Evolutionary conservation across 2,329 filamentous ascomycete species (phyloP), one percentile per base, ranked within the genome.

Genomic region (Trichoderma afroharzianum): DNA sequence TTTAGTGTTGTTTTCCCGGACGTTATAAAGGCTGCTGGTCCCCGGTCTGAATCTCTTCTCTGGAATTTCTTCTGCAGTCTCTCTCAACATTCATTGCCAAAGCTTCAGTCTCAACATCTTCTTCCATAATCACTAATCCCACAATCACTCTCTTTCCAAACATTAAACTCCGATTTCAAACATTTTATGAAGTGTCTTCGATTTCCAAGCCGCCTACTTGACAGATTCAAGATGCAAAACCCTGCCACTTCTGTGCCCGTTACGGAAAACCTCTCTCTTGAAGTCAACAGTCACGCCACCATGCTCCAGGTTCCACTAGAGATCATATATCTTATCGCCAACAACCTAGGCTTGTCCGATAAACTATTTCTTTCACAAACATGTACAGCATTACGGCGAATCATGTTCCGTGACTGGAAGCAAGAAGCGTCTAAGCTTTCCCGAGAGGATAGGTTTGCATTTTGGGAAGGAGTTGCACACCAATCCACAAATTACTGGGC

Each of bases 281-380:
- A 1, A 18, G 8, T 15, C 39, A 47, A 47, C 39, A n/a, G 8
- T n/a, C 39, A 47, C 7, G 39, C 2, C 3, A 15, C 63, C 4
- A 55, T 67, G 36, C 63, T 67, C 32, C 53, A 68, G 28, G 36
- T 68, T 59, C 66, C 55, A 15, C n/a, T 32, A 24, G 66, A 61
- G 11, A 59, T 61, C 32, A 33, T 61, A 9, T 12, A 61, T 61
- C 66, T 68, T 18, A 61, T 68, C 21, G 33, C n/a, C 6, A 26
- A 68, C 4, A 24, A 61, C 6, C 26, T 68, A 28, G 5, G 26
- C 2, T 33, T 68, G 4, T 55, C 59, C 14, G 66, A 68, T 61
- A 68, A 33, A 59, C 26, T 68, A 7, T 55, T 36, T 15, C 55
- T 68, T 36, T 68, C 66, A n/a, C 66, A 68, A 6, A 68, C 66